Evolutionary conservation across 192 early-diverging fungal genomes (phyloP).

Genomic region (Entophlyctis helioformis): DNA sequence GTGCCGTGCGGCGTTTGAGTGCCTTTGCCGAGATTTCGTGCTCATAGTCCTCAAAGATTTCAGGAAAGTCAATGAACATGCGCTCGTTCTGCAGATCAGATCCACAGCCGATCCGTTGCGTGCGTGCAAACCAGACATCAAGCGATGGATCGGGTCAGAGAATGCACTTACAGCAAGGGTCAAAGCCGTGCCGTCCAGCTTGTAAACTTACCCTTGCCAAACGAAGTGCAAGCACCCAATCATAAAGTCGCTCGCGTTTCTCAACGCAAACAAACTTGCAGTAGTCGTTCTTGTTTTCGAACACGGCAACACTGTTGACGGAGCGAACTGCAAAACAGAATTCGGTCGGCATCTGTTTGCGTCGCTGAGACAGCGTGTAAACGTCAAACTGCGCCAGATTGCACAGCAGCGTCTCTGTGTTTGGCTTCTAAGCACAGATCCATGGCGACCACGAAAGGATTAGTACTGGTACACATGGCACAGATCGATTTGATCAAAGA

Average conservation of each 20-base stretch:
- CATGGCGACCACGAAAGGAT: too few relatives aligned
- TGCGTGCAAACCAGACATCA: neutral
- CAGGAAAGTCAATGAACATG: constrained; percentile 27
- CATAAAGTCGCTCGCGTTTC: constrained; percentile 45
- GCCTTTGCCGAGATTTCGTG: constrained; percentile 11
- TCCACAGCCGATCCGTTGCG: neutral
- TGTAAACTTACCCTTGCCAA: constrained; percentile 46
- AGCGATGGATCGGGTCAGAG: neutral
- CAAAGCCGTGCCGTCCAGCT: neutral
- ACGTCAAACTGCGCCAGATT: constrained; percentile 67
- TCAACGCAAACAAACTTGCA: constrained; percentile 61
- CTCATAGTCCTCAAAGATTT: constrained; percentile 26
- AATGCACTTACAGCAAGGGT: neutral
- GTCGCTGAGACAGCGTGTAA: constrained; percentile 56
- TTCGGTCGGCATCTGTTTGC: constrained; percentile 59
- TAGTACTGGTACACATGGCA: too few relatives aligned
- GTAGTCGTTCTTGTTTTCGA: constrained; percentile 79
- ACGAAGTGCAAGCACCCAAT: constrained; percentile 63
- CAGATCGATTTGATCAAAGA: too few relatives aligned
- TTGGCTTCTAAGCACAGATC: constrained; percentile 1
- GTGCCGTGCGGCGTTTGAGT: constrained; percentile 8
- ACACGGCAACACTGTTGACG: constrained; percentile 60
- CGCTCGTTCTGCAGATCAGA: constrained; percentile 12
- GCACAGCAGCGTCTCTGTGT: constrained; percentile 23
- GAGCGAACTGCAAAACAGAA: constrained; percentile 81